Evolutionary conservation across 2,329 filamentous ascomycete species (phyloP).

Genomic region (Tolypocladium inflatum): DNA sequence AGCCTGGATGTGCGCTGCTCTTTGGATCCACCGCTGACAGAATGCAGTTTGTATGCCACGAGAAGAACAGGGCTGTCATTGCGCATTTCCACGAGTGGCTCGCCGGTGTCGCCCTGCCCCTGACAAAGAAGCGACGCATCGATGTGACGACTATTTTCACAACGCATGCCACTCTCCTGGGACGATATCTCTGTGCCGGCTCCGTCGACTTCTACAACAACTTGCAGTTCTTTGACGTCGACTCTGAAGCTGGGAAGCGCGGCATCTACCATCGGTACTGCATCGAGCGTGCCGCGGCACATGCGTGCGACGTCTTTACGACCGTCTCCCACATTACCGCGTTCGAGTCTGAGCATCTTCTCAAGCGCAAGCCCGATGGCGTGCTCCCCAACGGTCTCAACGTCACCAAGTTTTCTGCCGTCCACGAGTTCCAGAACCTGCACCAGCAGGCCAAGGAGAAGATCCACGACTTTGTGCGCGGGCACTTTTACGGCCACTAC

Average conservation of each 20-base stretch:
- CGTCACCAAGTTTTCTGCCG: conserved; percentile 92
- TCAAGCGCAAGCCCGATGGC: conserved; percentile 96
- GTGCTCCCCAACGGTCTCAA: conserved; percentile 95
- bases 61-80: conserved; percentile 85
- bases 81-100: conserved; percentile 99
- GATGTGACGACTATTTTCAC: conserved; percentile 98
- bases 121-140: conserved; percentile 89
- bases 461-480: conserved; percentile 95
- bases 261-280: conserved; percentile 98
- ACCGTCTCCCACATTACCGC: conserved; percentile 98
- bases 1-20: conserved; percentile 13
- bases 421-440: conserved; percentile 98
- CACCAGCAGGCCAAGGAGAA: conserved; percentile 96
- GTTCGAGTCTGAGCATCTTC: conserved; percentile 92
- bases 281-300: conserved; percentile 88
- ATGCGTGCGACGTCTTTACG: conserved; percentile 92
- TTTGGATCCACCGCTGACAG: neutral
- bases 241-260: conserved; percentile 92
- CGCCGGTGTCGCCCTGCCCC: conserved; percentile 81
- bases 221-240: conserved; percentile 91
- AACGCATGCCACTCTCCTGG: conserved; percentile 90
- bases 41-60: conserved; percentile 78
- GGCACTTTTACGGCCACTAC: conserved; percentile 97
- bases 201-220: conserved; percentile 99
- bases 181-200: conserved; percentile 91